These are phyloP conservation scores for Penicillium dipodomyicola DNA, from an alignment of 495 filamentous ascomycete genomes.

Conservation along the genomic window DNA sequence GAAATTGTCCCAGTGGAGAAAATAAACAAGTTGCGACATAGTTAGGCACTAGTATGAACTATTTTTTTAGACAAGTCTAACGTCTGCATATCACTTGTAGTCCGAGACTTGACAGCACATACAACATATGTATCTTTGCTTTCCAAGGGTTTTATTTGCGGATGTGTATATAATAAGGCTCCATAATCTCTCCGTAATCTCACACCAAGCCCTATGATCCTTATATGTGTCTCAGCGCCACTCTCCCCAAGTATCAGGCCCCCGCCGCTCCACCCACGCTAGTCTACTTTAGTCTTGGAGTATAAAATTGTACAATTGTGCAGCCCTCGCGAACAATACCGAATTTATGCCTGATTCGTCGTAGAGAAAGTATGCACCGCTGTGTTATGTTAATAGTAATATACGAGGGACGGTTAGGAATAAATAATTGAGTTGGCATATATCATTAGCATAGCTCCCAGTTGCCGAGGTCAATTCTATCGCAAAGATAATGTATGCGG, in stretches of 20 bases:
- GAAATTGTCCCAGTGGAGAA: neutral
- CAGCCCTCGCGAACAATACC: neutral
- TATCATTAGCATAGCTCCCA: slow-evolving; percentile 6
- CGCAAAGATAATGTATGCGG: slow-evolving; percentile 2
- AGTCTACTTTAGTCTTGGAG: neutral
- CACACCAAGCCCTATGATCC: neutral
- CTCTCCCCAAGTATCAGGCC: neutral
- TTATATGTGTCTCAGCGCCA: neutral
- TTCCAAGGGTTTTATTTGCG: slow-evolving; percentile 20
- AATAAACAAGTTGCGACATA: neutral
- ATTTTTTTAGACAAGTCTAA: neutral
- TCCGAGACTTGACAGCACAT: slow-evolving; percentile 27
- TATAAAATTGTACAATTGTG: neutral
- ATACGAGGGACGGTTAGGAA: neutral
- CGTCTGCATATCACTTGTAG: slow-evolving; percentile 3
- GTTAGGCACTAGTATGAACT: neutral
- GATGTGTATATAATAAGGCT: slow-evolving; percentile 26
- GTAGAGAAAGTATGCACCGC: neutral
- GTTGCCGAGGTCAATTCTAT: slow-evolving; percentile 5
- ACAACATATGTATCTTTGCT: too few relatives aligned
- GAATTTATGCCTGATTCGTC: neutral
- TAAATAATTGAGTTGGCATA: slow-evolving; percentile 1
- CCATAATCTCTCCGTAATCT: neutral
- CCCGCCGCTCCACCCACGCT: slow-evolving; percentile 3
- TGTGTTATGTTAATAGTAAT: too few relatives aligned